These are phyloP conservation scores for Fraxinus americana DNA, from an alignment of 257 asterid genomes.

Conservation along the genomic window DNA sequence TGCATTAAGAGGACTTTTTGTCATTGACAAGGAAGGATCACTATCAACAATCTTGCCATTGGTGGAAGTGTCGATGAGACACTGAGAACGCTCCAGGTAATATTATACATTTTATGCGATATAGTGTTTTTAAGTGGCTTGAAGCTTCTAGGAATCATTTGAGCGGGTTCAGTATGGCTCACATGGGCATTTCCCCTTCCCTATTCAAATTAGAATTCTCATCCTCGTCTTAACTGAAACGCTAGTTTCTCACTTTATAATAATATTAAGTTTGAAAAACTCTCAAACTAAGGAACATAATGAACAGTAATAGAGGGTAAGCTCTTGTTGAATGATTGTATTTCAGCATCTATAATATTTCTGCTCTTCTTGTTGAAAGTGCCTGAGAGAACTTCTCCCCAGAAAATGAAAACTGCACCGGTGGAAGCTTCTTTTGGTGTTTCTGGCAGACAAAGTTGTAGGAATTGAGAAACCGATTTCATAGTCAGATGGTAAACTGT, in stretches of 20 bases:
- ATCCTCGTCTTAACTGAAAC: background rate
- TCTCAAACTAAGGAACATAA: background rate
- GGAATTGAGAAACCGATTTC: background rate
- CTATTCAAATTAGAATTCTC: background rate
- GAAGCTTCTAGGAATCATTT: background rate
- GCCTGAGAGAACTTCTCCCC: background rate
- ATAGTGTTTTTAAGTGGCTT: background rate
- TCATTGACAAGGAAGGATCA: slow-evolving; percentile 95
- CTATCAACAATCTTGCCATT: slow-evolving; percentile 90
- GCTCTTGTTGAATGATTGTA: too few relatives aligned
- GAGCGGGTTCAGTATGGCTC: background rate
- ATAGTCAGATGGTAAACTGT: background rate
- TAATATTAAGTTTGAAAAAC: background rate
- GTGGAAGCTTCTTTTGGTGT: background rate
- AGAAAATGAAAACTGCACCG: background rate
- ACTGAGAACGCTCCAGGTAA: slow-evolving; percentile 92
- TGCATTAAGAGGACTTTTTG: slow-evolving; percentile 94
- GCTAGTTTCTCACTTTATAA: background rate
- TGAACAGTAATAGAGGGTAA: background rate
- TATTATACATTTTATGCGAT: background rate
- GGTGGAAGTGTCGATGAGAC: slow-evolving; percentile 96
- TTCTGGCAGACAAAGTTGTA: background rate
- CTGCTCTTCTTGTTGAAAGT: background rate
- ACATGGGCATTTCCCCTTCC: background rate
- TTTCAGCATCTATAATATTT: background rate